A percentile compares a stretch with the other conserved stretches of the same genome.
Evolutionary conservation across 805 yeast species (phyloP).

Genomic region (Debaryomyces castellii): DNA sequence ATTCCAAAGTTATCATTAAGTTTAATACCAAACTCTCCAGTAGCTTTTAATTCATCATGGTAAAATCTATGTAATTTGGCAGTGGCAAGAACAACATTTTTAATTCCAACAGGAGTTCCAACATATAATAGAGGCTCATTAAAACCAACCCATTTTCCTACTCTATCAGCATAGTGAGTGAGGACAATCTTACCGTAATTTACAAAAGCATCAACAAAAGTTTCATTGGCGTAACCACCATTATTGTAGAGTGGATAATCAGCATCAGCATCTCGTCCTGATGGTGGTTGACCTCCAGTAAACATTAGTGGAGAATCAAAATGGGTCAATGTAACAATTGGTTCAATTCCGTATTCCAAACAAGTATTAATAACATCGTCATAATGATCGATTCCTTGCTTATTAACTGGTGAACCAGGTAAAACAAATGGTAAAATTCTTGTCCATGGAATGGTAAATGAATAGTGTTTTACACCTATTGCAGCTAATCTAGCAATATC

Average conservation of each 20-base stretch:
- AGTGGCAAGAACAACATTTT: conserved; percentile 23
- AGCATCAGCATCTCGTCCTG: background rate
- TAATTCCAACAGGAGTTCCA: conserved; percentile 18
- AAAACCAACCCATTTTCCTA: conserved; percentile 27
- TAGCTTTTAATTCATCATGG: conserved; percentile 22
- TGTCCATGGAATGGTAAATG: conserved; percentile 34
- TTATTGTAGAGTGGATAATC: conserved; percentile 14
- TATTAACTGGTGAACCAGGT: conserved; percentile 28
- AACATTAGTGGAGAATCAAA: conserved; percentile 28
- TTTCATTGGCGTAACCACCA: conserved; percentile 23
- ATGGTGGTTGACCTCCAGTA: conserved; percentile 4
- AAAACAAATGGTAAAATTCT: conserved; percentile 30
- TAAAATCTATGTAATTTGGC: conserved; percentile 20
- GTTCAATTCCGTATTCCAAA: conserved; percentile 18
- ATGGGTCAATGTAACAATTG: conserved; percentile 32
- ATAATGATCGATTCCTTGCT: conserved; percentile 25
- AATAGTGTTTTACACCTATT: conserved; percentile 29
- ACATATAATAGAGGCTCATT: conserved; percentile 28
- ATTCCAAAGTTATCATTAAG: conserved; percentile 25
- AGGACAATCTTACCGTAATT: conserved; percentile 29
- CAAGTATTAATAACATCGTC: conserved; percentile 19
- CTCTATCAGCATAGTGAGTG: conserved; percentile 28
- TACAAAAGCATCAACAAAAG: conserved; percentile 29
- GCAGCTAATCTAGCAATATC: conserved; percentile 30
- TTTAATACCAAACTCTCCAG: conserved; percentile 23